phyloP scores from a whole-genome alignment of 345 rosid genomes.

The Salix arbutifolia region DNA sequence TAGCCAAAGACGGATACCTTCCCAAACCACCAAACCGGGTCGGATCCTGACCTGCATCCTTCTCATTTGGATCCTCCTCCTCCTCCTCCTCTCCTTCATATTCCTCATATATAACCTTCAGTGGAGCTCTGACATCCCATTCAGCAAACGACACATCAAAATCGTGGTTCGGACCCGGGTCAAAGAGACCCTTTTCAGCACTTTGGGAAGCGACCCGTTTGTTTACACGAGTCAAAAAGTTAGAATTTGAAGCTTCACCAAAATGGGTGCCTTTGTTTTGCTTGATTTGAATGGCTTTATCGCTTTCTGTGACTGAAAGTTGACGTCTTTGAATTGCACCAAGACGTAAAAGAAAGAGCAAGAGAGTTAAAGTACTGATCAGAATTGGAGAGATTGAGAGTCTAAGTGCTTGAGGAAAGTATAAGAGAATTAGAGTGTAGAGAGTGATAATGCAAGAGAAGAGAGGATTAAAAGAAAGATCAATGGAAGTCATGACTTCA shows the following conservation, averaged over 20 bases:
- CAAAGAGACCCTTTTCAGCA: background rate
- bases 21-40: conserved; percentile 16
- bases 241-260: background rate
- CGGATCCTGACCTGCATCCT: conserved; percentile 8
- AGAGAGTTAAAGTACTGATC: conserved; percentile 39
- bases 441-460: conserved; percentile 54
- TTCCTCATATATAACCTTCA: conserved; percentile 74
- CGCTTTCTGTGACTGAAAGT: background rate
- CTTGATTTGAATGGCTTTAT: background rate
- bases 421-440: conserved; percentile 45
- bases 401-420: conserved; percentile 37
- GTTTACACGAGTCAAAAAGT: conserved; percentile 1
- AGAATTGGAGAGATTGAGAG: conserved; percentile 50
- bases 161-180: conserved; percentile 1
- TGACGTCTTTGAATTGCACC: conserved; percentile 32
- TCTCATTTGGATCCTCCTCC: conserved; percentile 12
- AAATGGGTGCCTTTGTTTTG: background rate
- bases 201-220: conserved; percentile 21
- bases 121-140: conserved; percentile 79
- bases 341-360: conserved; percentile 52
- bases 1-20: conserved; percentile 48
- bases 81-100: conserved; percentile 49
- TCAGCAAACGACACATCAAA: conserved; percentile 44
- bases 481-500: conserved; percentile 4
- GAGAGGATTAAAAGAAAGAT: conserved; percentile 39